Conservation (phyloP, 1,284 basidiomycete genomes). For the Xerocomus amazonicus region DNA sequence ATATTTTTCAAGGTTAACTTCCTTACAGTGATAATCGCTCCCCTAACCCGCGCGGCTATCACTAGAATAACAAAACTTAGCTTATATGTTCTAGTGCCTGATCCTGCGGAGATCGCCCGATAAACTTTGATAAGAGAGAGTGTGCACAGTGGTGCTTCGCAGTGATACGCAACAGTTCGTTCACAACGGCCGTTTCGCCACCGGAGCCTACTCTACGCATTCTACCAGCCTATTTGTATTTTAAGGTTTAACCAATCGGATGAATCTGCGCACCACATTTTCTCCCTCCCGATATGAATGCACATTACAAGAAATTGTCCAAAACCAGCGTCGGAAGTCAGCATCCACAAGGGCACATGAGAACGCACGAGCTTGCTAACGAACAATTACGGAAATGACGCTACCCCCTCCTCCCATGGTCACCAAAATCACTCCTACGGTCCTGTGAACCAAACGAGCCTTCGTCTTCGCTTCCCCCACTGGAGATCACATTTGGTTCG, state of each 20-base stretch:
- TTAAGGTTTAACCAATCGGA: constrained; percentile 11
- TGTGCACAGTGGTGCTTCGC: not conserved
- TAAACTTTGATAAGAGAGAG: constrained; percentile 21
- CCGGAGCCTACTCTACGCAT: constrained; percentile 4
- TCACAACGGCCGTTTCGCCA: constrained; percentile 1
- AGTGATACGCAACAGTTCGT: constrained; percentile 1
- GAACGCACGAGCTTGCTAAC: constrained; percentile 20
- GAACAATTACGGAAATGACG: constrained; percentile 20
- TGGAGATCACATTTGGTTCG: constrained; percentile 27
- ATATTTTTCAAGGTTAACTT: constrained; percentile 30
- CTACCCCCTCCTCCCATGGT: constrained; percentile 34
- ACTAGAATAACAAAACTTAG: constrained; percentile 13
- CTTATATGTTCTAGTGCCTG: constrained; percentile 18
- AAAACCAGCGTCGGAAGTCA: constrained; percentile 14
- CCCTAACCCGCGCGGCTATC: constrained; percentile 16
- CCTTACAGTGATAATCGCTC: constrained; percentile 10
- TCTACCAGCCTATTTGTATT: constrained; percentile 11
- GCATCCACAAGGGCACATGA: constrained; percentile 15
- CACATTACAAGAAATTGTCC: constrained; percentile 17
- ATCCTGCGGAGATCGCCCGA: constrained; percentile 30
- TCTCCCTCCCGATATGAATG: constrained; percentile 6
- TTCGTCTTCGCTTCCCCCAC: constrained; percentile 35
- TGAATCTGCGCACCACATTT: constrained; percentile 2
- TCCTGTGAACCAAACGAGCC: constrained; percentile 37
- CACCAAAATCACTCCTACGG: constrained; percentile 33